Evolutionary conservation across 2,329 filamentous ascomycete species (phyloP).

Genomic region (Colletotrichum camelliae): DNA sequence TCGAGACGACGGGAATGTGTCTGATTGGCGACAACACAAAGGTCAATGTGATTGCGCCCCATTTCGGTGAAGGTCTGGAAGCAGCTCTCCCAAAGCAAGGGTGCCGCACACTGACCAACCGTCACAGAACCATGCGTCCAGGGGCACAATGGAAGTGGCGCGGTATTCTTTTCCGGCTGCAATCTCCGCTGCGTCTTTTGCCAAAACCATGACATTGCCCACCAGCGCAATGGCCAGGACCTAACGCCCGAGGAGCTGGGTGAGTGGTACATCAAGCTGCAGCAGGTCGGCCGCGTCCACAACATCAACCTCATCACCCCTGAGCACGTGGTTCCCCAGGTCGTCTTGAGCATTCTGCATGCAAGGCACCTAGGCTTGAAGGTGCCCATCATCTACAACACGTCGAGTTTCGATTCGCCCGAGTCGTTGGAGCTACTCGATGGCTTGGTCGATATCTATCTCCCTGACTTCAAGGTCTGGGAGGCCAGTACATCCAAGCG

Average conservation of each 20-base stretch:
- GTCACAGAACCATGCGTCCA: conserved; percentile 79
- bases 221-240: conserved; percentile 81
- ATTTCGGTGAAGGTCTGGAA: conserved; percentile 74
- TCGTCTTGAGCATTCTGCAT: conserved; percentile 76
- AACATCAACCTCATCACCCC: conserved; percentile 90
- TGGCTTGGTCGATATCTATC: conserved; percentile 82
- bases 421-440: conserved; percentile 76
- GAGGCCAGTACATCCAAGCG: conserved; percentile 67
- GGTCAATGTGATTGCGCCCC: conserved; percentile 84
- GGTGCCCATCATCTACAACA: conserved; percentile 84
- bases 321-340: conserved; percentile 86
- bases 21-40: conserved; percentile 78
- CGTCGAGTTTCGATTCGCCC: conserved; percentile 79
- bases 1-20: conserved; percentile 78
- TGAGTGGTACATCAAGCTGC: conserved; percentile 84
- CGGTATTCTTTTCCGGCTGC: conserved; percentile 81
- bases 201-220: conserved; percentile 85
- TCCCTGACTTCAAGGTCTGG: conserved; percentile 92
- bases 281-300: conserved; percentile 80
- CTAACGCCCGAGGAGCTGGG: conserved; percentile 79
- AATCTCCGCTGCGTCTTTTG: conserved; percentile 79
- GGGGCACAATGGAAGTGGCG: conserved; percentile 79
- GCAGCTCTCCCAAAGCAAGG: background rate
- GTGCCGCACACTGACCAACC: conserved; percentile 1
- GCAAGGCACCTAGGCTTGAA: conserved; percentile 73